phyloP scores from a whole-genome alignment of 805 yeast species.

The Vanderwaltozyma tropicalis region DNA sequence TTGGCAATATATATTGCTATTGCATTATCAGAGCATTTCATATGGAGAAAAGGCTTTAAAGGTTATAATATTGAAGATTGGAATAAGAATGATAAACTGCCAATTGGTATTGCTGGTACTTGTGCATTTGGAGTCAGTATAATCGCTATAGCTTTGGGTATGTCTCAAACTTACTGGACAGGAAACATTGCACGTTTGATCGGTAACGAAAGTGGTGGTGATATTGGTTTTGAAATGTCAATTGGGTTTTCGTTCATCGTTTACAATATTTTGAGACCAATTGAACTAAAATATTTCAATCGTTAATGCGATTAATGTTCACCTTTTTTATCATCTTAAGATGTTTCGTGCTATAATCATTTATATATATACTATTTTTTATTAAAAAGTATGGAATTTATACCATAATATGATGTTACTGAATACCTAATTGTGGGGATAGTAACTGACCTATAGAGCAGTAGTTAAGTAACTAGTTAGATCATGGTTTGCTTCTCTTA shows the following conservation, averaged over 20 bases:
- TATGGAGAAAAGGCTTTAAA: constrained; percentile 55
- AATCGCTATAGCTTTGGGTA: constrained; percentile 77
- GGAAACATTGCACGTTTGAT: constrained; percentile 56
- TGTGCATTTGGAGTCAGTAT: constrained; percentile 74
- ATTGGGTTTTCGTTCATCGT: constrained; percentile 56
- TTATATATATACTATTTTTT: no score
- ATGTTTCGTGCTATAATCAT: neutral
- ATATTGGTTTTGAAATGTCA: constrained; percentile 77
- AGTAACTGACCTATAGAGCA: no score
- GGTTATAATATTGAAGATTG: constrained; percentile 56
- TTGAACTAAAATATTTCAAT: constrained; percentile 59
- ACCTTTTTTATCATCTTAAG: constrained; percentile 12
- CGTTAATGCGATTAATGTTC: constrained; percentile 20
- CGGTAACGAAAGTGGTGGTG: constrained; percentile 39
- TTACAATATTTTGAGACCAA: constrained; percentile 48
- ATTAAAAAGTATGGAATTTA: no score
- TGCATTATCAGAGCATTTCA: constrained; percentile 66
- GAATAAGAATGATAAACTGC: constrained; percentile 47
- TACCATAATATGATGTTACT: no score
- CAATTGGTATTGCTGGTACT: constrained; percentile 68
- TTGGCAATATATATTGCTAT: constrained; percentile 75
- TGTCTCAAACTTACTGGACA: constrained; percentile 74
- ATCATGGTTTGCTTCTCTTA: no score
- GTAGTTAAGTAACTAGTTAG: no score
- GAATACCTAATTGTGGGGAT: no score